A percentile compares a stretch with the other conserved stretches of the same genome.
Evolutionary conservation across 306 rosid species (phyloP).

Genomic region (Purshia tridentata): DNA sequence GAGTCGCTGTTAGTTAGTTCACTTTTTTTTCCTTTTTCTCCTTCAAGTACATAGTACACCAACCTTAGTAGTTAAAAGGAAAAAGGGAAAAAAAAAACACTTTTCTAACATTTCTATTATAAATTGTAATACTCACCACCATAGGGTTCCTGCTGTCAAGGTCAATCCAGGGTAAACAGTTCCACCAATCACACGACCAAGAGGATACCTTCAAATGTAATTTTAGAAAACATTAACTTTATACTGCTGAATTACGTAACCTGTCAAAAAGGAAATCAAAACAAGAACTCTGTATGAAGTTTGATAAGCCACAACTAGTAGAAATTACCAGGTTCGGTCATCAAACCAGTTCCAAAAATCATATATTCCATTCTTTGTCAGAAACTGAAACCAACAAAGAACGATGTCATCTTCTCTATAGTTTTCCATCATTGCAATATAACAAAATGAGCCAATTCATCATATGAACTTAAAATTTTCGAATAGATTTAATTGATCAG

Average conservation of each 20-base stretch:
- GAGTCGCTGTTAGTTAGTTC: slow-evolving; percentile 11
- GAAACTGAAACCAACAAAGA: slow-evolving; percentile 70
- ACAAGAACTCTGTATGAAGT: slow-evolving; percentile 11
- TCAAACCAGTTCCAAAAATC: slow-evolving; percentile 99
- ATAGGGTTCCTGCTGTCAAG: slow-evolving; percentile 87
- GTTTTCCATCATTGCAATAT: slow-evolving; percentile 17
- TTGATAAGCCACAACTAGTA: not conserved
- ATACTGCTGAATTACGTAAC: slow-evolving; percentile 10
- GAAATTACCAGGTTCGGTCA: slow-evolving; percentile 88
- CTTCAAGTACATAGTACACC: not conserved
- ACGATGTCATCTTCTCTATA: slow-evolving; percentile 26
- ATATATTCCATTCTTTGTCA: slow-evolving; percentile 92
- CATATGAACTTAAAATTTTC: not conserved
- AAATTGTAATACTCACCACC: slow-evolving; percentile 62
- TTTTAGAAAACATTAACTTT: slow-evolving; percentile 7
- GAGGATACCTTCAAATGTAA: slow-evolving; percentile 82
- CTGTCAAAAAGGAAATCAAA: not conserved
- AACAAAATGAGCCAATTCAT: not conserved
- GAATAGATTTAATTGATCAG: slow-evolving; percentile 8
- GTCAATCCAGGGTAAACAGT: slow-evolving; percentile 98
- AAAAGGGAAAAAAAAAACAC: not conserved
- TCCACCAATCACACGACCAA: slow-evolving; percentile 98
- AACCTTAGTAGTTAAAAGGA: slow-evolving; percentile 7
- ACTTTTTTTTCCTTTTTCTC: not conserved
- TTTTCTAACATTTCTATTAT: slow-evolving; percentile 3